Evolutionary conservation across 2,329 filamentous ascomycete genomes (phyloP).

Genomic region (Pseudopyrenochaeta lycopersici): DNA sequence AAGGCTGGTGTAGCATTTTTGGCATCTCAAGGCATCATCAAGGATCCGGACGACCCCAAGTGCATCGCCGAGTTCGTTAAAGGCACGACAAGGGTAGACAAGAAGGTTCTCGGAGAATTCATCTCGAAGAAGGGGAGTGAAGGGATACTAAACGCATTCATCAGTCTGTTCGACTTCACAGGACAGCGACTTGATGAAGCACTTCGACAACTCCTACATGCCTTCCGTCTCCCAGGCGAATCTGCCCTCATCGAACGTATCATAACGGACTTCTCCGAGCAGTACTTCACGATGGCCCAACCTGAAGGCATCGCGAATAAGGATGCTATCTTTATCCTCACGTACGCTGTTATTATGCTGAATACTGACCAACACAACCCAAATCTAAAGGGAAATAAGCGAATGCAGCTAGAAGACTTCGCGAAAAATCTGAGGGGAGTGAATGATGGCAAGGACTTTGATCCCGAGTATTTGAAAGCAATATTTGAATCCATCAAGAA

Average conservation of each 20-base stretch:
- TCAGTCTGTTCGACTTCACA: slow-evolving; percentile 86
- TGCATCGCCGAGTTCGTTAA: slow-evolving; percentile 87
- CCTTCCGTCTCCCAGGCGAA: slow-evolving; percentile 93
- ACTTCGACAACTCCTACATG: slow-evolving; percentile 83
- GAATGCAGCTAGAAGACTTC: slow-evolving; percentile 88
- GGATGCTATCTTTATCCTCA: slow-evolving; percentile 88
- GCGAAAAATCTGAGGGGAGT: slow-evolving; percentile 88
- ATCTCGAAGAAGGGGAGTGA: slow-evolving; percentile 92
- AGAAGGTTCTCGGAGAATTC: slow-evolving; percentile 90
- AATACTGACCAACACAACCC: slow-evolving; percentile 98
- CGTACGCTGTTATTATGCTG: slow-evolving; percentile 96
- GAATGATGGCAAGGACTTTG: slow-evolving; percentile 86
- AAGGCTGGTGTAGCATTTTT: slow-evolving; percentile 89
- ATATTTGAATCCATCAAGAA: slow-evolving; percentile 92
- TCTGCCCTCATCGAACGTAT: slow-evolving; percentile 93
- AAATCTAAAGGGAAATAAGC: slow-evolving; percentile 78
- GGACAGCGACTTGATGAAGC: slow-evolving; percentile 91
- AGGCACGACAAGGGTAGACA: slow-evolving; percentile 87
- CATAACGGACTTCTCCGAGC: slow-evolving; percentile 84
- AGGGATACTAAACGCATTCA: slow-evolving; percentile 81
- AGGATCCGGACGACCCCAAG: slow-evolving; percentile 75
- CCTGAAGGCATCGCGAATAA: slow-evolving; percentile 82
- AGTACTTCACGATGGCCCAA: slow-evolving; percentile 76
- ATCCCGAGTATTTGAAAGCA: slow-evolving; percentile 79
- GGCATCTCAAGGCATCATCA: slow-evolving; percentile 84